Percentiles rank a stretch among this genome's conserved stretches.
These are phyloP conservation scores for Huiozyma naganishii DNA, from an alignment of 805 yeast genomes.

Conservation along the genomic window DNA sequence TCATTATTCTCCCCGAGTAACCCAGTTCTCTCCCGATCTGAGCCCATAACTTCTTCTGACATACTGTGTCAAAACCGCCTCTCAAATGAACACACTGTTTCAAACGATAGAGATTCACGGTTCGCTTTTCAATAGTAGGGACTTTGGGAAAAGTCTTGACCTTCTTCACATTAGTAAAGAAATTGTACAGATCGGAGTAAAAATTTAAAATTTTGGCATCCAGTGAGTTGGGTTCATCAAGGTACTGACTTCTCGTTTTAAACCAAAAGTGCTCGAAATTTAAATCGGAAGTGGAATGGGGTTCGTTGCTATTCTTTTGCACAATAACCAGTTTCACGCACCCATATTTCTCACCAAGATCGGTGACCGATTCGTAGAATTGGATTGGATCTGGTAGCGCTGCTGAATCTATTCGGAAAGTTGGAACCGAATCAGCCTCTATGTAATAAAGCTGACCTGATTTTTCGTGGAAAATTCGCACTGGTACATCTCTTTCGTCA, in stretches of 20 bases:
- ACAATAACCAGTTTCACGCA: conserved; percentile 13
- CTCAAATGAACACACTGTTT: conserved; percentile 46
- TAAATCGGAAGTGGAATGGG: not conserved
- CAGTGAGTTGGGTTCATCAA: conserved; percentile 27
- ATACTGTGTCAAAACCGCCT: conserved; percentile 61
- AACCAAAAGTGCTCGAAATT: conserved; percentile 19
- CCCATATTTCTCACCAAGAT: conserved; percentile 19
- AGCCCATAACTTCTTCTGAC: conserved; percentile 64
- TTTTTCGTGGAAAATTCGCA: conserved; percentile 8
- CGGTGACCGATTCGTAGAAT: conserved; percentile 15
- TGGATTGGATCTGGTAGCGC: conserved; percentile 12
- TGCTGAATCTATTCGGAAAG: conserved; percentile 8
- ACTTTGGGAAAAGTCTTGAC: conserved; percentile 30
- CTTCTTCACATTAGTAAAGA: conserved; percentile 24
- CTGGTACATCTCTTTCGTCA: not conserved
- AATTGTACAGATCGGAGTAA: conserved; percentile 35
- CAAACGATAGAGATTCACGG: conserved; percentile 52
- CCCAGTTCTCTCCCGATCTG: conserved; percentile 76
- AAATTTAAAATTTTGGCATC: conserved; percentile 36
- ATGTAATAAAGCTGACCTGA: conserved; percentile 13
- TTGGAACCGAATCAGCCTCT: conserved; percentile 14
- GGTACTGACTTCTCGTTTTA: conserved; percentile 18
- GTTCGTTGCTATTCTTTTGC: not conserved
- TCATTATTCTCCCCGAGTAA: conserved; percentile 59
- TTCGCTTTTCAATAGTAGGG: conserved; percentile 58